A percentile compares a stretch with the other conserved stretches of the same genome.
phyloP scores from a whole-genome alignment of 768 basidiomycete genomes.

The Tremella mesenterica region DNA sequence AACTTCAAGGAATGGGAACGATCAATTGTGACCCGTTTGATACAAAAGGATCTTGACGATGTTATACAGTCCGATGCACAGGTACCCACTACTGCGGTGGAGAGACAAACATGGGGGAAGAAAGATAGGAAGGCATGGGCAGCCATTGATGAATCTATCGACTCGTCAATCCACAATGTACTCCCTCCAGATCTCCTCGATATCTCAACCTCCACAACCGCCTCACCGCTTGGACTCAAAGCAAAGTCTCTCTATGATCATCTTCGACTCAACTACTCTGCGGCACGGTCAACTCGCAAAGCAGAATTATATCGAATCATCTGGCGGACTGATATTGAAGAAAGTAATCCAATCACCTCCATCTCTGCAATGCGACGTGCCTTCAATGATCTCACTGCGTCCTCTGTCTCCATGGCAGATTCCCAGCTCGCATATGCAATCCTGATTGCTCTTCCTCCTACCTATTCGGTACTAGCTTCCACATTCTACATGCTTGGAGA shows the following conservation, averaged over 20 bases:
- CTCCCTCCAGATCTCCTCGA: neutral
- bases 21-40: too few species aligned
- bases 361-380: neutral
- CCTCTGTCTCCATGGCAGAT: neutral
- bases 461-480: neutral
- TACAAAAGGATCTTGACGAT: neutral
- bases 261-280: neutral
- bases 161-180: neutral
- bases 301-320: neutral
- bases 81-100: neutral
- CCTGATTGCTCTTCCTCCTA: neutral
- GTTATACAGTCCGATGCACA: neutral
- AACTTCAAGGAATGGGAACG: too few species aligned
- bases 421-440: neutral
- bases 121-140: too few species aligned
- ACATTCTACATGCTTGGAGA: neutral
- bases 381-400: too few species aligned
- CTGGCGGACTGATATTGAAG: neutral
- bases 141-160: too few species aligned
- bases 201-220: too few species aligned
- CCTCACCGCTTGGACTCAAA: too few species aligned
- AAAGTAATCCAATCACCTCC: neutral
- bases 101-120: neutral
- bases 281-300: neutral
- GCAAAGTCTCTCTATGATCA: neutral